Base-by-base conservation (phyloP, 768 basidiomycete genomes). In the Tubosaeta sp. region DNA sequence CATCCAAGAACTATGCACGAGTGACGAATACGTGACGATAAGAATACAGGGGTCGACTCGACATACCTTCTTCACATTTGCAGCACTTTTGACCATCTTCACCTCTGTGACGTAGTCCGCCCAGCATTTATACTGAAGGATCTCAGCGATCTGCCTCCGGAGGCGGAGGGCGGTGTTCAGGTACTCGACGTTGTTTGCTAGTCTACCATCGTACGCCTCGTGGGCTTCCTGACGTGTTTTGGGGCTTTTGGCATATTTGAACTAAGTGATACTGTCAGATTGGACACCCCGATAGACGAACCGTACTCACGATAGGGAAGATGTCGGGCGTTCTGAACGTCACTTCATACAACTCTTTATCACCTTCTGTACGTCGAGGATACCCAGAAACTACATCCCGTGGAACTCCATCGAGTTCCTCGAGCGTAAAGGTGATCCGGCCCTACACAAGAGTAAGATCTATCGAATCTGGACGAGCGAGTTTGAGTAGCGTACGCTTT, bases 251-350 rank as follows among this genome's bases (percentile, higher is more conserved):
- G 90, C 89, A 51, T 80, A 87, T 81, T 90, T 90, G 72, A 89
- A 86, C 89, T 90, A 53, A 18, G 49, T 13, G 13, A 11, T 10
- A 22, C n/a, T 2, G n/a, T 56, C 45, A 57, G 24, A 32, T 46
- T 48, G 35, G 13, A 34, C 2, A 13, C 0, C 10, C 32, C 1
- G 30, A n/a, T 19, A 4, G 4, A 9, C 5, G 14, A 21, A 39
- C 14, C 13, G 46, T 4, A 69, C 81, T 49, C 60, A 87, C 89
- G 44, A 92, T 39, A 0, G 89, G 89, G 69, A 84, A 81, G 58
- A 90, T 86, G 59, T 90, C 89, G 2, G 87, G 87, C 0, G 87
- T 87, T 70, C 88, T 90, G 76, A 78, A 89, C 0, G 89, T 87
- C 32, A 88, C 79, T 41, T 86, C 83, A 67, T 82, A 87, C 10